Evolutionary conservation across 495 filamentous ascomycete genomes (phyloP).

Genomic region (Talaromyces proteolyticus): DNA sequence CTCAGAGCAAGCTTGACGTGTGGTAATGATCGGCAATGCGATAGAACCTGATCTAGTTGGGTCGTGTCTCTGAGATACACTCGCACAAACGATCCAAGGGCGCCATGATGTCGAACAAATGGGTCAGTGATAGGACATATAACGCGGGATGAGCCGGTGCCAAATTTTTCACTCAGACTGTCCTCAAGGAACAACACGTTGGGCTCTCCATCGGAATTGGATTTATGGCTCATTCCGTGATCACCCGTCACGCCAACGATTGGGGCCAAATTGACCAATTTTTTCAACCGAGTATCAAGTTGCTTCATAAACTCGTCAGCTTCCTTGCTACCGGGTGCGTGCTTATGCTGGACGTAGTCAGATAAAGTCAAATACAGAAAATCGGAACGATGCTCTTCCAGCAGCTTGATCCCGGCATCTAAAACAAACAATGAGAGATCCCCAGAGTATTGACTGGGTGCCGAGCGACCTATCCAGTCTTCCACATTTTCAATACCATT

Average conservation of each 20-base stretch:
- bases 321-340: constrained; percentile 23
- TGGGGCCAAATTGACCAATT: constrained; percentile 13
- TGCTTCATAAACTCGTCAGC: constrained; percentile 22
- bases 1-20: constrained; percentile 23
- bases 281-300: constrained; percentile 21
- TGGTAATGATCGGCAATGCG: constrained; percentile 14
- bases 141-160: constrained; percentile 17
- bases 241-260: constrained; percentile 28
- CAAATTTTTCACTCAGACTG: constrained; percentile 17
- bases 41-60: constrained; percentile 7
- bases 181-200: constrained; percentile 31
- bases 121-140: constrained; percentile 35
- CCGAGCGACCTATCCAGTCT: constrained; percentile 20
- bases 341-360: constrained; percentile 30
- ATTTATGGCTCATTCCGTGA: constrained; percentile 31
- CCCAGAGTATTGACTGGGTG: constrained; percentile 26
- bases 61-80: constrained; percentile 18
- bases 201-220: constrained; percentile 17
- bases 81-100: constrained; percentile 29
- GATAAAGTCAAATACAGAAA: constrained; percentile 35
- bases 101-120: constrained; percentile 29
- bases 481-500: constrained; percentile 23
- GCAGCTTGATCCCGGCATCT: constrained; percentile 30
- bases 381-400: constrained; percentile 25
- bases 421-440: constrained; percentile 31